Conservation (phyloP, 2,329 filamentous ascomycete genomes). For the Cercospora sesami region DNA sequence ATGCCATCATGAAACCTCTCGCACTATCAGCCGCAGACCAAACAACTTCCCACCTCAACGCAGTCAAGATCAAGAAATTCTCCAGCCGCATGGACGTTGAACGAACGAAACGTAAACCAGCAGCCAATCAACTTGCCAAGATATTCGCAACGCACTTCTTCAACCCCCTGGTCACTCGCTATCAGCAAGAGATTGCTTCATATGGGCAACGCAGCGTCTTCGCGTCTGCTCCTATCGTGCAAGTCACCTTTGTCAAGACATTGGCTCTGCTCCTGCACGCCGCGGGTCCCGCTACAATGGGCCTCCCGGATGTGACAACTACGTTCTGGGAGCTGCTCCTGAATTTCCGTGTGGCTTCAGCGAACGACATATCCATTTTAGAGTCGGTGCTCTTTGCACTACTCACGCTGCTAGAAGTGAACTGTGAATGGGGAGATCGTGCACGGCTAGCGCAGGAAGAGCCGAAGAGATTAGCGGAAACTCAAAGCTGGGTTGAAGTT, state of each 20-base stretch:
- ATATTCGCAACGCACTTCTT: slow-evolving; percentile 78
- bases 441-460: slow-evolving; percentile 71
- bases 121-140: slow-evolving; percentile 75
- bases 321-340: slow-evolving; percentile 86
- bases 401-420: slow-evolving; percentile 78
- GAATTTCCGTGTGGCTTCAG: slow-evolving; percentile 57
- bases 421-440: slow-evolving; percentile 59
- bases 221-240: slow-evolving; percentile 71
- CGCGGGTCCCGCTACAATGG: slow-evolving; percentile 73
- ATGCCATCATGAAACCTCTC: slow-evolving; percentile 74
- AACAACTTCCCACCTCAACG: slow-evolving; percentile 69
- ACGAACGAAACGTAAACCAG: slow-evolving; percentile 58
- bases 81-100: slow-evolving; percentile 69
- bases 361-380: slow-evolving; percentile 58
- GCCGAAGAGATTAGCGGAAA: slow-evolving; percentile 77
- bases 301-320: slow-evolving; percentile 74
- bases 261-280: slow-evolving; percentile 80
- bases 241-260: slow-evolving; percentile 81
- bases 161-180: slow-evolving; percentile 78
- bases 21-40: slow-evolving; percentile 79
- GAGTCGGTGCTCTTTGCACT: slow-evolving; percentile 77
- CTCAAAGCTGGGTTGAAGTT: slow-evolving; percentile 77
- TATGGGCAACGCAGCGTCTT: slow-evolving; percentile 53
- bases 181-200: slow-evolving; percentile 38
- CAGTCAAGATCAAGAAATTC: slow-evolving; percentile 87